These are phyloP conservation scores for Trichomonas tenax DNA, from an alignment of 208 protist genomes.

Conservation along the genomic window DNA sequence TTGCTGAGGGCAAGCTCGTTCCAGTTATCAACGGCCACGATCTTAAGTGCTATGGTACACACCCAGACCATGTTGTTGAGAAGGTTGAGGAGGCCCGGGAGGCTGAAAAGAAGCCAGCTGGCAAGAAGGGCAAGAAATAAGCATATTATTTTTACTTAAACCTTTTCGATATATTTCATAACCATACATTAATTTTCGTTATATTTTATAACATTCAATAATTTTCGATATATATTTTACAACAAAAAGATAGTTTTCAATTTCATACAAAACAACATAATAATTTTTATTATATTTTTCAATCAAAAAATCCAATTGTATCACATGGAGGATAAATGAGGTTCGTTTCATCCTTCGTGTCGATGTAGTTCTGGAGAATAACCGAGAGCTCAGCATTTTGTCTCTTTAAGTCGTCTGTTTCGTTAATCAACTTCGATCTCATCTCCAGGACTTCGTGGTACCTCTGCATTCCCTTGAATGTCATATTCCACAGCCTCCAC, in stretches of 20 bases:
- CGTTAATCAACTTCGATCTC: neutral
- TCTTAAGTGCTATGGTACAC: neutral
- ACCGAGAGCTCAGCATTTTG: neutral
- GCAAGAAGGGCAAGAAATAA: neutral
- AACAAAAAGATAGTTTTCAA: too few relatives aligned
- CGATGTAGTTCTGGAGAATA: neutral
- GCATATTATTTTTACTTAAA: too few relatives aligned
- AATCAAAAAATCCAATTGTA: constrained; percentile 2
- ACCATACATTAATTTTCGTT: too few relatives aligned
- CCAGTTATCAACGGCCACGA: neutral
- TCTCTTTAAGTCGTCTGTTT: neutral
- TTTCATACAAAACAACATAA: too few relatives aligned
- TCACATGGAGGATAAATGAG: neutral
- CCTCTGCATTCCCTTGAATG: constrained; percentile 1
- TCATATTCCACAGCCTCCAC: neutral
- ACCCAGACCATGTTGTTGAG: neutral
- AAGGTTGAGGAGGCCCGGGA: neutral
- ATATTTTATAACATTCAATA: too few relatives aligned
- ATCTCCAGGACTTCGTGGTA: neutral
- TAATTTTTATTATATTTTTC: too few relatives aligned
- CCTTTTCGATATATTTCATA: too few relatives aligned
- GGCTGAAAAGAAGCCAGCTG: neutral
- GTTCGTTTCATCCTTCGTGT: neutral
- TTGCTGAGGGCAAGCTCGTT: neutral
- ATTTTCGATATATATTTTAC: too few relatives aligned